phyloP scores from a whole-genome alignment of 306 rosid species.

The Echinosophora koreensis region DNA sequence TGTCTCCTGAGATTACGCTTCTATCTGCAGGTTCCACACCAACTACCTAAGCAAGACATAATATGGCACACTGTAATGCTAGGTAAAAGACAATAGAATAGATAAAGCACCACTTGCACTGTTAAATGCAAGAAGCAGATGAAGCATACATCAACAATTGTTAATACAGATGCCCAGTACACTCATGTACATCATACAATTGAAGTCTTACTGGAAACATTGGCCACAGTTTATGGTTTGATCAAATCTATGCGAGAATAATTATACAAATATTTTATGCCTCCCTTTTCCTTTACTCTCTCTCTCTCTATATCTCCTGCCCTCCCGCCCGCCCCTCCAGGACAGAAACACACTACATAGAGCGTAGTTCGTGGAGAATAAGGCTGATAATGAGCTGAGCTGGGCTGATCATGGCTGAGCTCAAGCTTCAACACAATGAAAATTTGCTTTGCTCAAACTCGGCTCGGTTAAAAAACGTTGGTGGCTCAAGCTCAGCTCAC shows the following conservation, averaged over 20 bases:
- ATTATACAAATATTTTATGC: background rate
- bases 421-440: background rate
- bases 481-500: too few species aligned
- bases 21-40: constrained; percentile 97
- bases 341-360: constrained; percentile 17
- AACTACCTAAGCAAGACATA: constrained; percentile 68
- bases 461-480: too few species aligned
- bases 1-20: constrained; percentile 83
- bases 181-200: constrained; percentile 4
- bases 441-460: background rate
- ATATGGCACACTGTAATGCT: constrained; percentile 17
- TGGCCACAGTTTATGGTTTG: constrained; percentile 36
- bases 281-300: constrained; percentile 9
- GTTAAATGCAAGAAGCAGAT: constrained; percentile 28
- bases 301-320: too few species aligned
- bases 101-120: constrained; percentile 35
- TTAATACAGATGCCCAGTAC: constrained; percentile 19
- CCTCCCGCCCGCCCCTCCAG: too few species aligned
- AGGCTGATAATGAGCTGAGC: background rate
- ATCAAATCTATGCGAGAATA: constrained; percentile 23
- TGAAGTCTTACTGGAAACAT: constrained; percentile 2
- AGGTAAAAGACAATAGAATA: constrained; percentile 25
- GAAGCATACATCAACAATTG: constrained; percentile 9
- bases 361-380: constrained; percentile 6
- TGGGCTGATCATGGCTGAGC: background rate